phyloP scores from a whole-genome alignment of 2,329 filamentous ascomycete genomes.

The Trichoderma sp. region DNA sequence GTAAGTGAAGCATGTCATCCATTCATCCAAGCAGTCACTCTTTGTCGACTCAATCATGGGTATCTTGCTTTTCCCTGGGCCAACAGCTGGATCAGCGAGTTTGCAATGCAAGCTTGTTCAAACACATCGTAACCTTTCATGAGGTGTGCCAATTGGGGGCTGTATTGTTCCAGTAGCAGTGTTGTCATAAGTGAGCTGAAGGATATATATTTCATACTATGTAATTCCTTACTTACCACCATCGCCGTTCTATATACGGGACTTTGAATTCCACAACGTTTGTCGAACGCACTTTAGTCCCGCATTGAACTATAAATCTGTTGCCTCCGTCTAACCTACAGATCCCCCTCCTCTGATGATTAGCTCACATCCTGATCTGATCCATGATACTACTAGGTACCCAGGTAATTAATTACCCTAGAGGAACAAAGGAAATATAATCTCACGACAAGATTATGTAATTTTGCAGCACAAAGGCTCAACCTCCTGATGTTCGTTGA shows the following conservation, averaged over 20 bases:
- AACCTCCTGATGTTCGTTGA: background rate
- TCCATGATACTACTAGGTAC: background rate
- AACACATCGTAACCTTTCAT: background rate
- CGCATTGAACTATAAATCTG: background rate
- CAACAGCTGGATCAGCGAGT: background rate
- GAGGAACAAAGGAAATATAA: background rate
- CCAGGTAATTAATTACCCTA: background rate
- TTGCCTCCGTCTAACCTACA: background rate
- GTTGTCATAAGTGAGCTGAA: too few species aligned
- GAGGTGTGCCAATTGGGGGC: background rate
- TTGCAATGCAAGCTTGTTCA: background rate
- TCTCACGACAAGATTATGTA: background rate
- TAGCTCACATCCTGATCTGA: background rate
- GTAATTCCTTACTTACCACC: too few species aligned
- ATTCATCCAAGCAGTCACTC: background rate
- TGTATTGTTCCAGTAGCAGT: background rate
- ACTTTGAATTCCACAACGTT: background rate
- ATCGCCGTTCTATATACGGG: too few species aligned
- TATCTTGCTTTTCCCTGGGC: background rate
- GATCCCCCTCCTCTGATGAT: background rate
- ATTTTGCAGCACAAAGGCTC: background rate
- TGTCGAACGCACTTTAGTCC: background rate
- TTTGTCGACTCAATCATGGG: background rate
- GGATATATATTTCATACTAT: too few species aligned
- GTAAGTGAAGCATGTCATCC: background rate